Evolutionary conservation across 495 filamentous ascomycete genomes (phyloP), one percentile per base, ranked within the genome.

Genomic region (Achaetomiella virescens): DNA sequence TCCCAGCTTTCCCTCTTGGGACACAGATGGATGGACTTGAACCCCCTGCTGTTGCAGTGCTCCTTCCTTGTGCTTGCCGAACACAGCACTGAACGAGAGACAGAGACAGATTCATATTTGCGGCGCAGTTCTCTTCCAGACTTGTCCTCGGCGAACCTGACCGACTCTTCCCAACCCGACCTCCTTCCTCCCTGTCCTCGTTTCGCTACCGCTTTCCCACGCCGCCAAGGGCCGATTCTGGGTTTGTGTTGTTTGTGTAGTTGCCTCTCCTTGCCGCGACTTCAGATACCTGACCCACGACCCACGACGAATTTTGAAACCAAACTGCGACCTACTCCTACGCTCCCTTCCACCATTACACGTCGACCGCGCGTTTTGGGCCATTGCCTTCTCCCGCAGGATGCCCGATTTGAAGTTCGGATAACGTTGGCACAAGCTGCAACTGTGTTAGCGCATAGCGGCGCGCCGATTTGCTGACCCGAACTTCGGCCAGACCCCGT

Each of bases 361-460:
- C 18, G 41, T 5, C 41, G 36, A 38, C 15, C 20, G 11, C 29
- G 24, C 53, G n/a, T 21, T n/a, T 11, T 40, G 6, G 33, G 14
- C 18, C 37, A 36, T n/a, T 49, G 21, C 47, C 38, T 21, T 38
- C 15, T 48, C 38, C 31, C 55, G 15, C 47, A 68, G 58, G 31
- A 68, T 68, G 66, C 46, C 48, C 17, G 14, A 54, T 43, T 52
- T 21, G 29, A 33, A 42, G 33, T 17, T 48, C 5, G 48, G 47
- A 31, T 22, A 48, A n/a, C n/a, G n/a, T n/a, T n/a, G n/a, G 50
- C 45, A 56, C 53, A 57, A 44, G 35, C 31, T 42, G 40, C 61
- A 52, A 64, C 42, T 58, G 61, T 57, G 57, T 60, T 60, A 60
- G 62, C 67, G 61, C 65, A 59, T 61, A 45, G 62, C 61, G 27